Evolutionary conservation across 2,329 filamentous ascomycete genomes (phyloP), one percentile per base, ranked within the genome.

Genomic region (Arthrobotrys conoides): DNA sequence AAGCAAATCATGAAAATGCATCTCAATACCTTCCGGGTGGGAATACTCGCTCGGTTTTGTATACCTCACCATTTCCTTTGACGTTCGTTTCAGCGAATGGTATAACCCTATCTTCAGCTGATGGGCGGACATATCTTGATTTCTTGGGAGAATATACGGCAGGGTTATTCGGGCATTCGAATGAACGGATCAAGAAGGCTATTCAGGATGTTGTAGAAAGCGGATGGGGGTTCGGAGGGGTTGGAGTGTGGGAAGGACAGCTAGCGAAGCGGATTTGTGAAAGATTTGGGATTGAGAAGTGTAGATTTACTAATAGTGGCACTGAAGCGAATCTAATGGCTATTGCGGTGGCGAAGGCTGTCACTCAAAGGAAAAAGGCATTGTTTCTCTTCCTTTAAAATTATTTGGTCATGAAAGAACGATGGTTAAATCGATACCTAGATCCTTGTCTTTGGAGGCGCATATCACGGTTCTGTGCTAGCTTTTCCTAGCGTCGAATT

Each of bases 271-370:
- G 86, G n/a, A 82, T 91, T n/a, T 87, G 86, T 71, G 81, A 83
- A 9, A 86, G 90, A 2, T 91, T 91, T 80, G 81, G 83, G 0
- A 83, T 91, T 4, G 88, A 90, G 5, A 85, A 86, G 12, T 84
- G 91, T 2, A 86, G 90, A 0, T 91, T 91, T 83, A 87, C 88
- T 49, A 91, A 91, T 83, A 90, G 89, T 0, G 90, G 90, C 1
- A 92, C 90, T 0, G 90, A 91, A 82, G 89, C 89, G 3, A 91
- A 89, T 64, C 85, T 89, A 4, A 87, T 90, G 81, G 89, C 89
- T 1, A 82, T 91, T 0, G 87, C 87, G 2, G 86, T 86, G 0
- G 89, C 89, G 0, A 85, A 87, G 9, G 84, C 84, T 18, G 88
- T 84, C 55, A 87, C 85, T 0, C 83, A 83, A 55, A 79, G 66